A percentile compares a stretch with the other conserved stretches of the same genome.
phyloP scores from a whole-genome alignment of 768 basidiomycete species.

The Lepiota brunneoincarnata region DNA sequence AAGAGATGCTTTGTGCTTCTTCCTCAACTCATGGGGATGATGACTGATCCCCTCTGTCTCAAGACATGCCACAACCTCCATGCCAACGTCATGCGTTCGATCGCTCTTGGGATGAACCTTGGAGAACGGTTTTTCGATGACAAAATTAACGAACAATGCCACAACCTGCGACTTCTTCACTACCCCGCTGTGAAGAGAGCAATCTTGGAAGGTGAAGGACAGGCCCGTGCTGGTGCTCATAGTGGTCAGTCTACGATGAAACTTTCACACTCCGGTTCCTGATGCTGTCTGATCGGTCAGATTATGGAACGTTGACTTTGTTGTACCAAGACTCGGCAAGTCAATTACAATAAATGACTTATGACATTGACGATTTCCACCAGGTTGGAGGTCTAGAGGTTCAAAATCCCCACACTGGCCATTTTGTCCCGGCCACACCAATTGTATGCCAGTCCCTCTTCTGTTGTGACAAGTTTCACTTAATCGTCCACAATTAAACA shows the following conservation, averaged over 20 bases:
- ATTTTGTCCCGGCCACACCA: constrained; percentile 70
- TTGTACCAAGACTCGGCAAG: constrained; percentile 75
- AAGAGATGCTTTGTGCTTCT: background rate
- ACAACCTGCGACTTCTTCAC: constrained; percentile 77
- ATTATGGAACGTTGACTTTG: constrained; percentile 80
- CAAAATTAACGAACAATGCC: constrained; percentile 72
- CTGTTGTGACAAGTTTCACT: constrained; percentile 2
- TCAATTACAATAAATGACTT: background rate
- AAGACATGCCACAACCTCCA: constrained; percentile 78
- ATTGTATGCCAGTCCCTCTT: constrained; percentile 48
- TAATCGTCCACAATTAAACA: constrained; percentile 23
- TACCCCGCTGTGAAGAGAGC: constrained; percentile 74
- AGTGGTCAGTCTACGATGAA: constrained; percentile 44
- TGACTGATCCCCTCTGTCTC: constrained; percentile 13
- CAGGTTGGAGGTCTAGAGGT: constrained; percentile 82
- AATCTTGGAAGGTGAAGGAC: constrained; percentile 58
- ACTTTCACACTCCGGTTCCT: constrained; percentile 1
- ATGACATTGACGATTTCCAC: background rate
- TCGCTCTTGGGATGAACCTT: constrained; percentile 77
- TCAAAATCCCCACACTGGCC: constrained; percentile 72
- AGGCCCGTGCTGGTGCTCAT: constrained; percentile 81
- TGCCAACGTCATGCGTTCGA: constrained; percentile 75
- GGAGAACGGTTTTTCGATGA: constrained; percentile 74
- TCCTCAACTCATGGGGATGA: background rate
- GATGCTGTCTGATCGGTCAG: constrained; percentile 26